Evolutionary conservation across 2,329 filamentous ascomycete genomes (phyloP).

Genomic region (Alternaria sp.): DNA sequence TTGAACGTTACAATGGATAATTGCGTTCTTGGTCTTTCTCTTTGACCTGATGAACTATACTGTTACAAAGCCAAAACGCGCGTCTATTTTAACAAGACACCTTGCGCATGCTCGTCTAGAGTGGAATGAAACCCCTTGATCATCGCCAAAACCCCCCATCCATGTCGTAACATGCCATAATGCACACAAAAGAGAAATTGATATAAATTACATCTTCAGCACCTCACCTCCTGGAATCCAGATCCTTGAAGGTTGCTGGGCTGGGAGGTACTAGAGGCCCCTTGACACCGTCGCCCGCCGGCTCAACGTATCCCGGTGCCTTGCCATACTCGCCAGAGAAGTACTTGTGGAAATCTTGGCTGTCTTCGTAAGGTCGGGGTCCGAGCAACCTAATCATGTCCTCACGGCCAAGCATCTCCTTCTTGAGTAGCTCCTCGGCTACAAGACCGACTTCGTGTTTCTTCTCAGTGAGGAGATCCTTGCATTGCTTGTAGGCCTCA

Average conservation of each 20-base stretch:
- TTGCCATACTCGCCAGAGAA: constrained; percentile 64
- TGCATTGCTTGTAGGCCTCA: constrained; percentile 91
- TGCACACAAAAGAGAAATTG: not conserved
- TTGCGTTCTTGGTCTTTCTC: not conserved
- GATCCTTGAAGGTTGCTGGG: constrained; percentile 34
- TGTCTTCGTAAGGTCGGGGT: constrained; percentile 82
- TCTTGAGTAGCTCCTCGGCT: constrained; percentile 89
- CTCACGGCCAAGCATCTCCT: constrained; percentile 90
- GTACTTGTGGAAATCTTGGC: constrained; percentile 92
- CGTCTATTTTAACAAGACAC: constrained; percentile 5
- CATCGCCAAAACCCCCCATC: constrained; percentile 1
- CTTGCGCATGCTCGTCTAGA: constrained; percentile 12
- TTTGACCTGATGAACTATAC: not conserved
- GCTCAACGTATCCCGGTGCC: constrained; percentile 46
- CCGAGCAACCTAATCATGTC: constrained; percentile 92
- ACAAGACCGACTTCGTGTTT: constrained; percentile 88
- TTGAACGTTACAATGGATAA: not conserved
- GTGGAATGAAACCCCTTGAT: constrained; percentile 14
- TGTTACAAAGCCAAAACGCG: constrained; percentile 4
- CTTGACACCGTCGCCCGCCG: constrained; percentile 46
- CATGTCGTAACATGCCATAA: constrained; percentile 7
- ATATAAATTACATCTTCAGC: not conserved
- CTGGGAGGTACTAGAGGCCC: constrained; percentile 46
- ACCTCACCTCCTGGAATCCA: constrained; percentile 15
- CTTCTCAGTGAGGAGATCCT: constrained; percentile 81